Conservation (phyloP, 1,284 basidiomycete species). For the Phaffia rhodozyma region DNA sequence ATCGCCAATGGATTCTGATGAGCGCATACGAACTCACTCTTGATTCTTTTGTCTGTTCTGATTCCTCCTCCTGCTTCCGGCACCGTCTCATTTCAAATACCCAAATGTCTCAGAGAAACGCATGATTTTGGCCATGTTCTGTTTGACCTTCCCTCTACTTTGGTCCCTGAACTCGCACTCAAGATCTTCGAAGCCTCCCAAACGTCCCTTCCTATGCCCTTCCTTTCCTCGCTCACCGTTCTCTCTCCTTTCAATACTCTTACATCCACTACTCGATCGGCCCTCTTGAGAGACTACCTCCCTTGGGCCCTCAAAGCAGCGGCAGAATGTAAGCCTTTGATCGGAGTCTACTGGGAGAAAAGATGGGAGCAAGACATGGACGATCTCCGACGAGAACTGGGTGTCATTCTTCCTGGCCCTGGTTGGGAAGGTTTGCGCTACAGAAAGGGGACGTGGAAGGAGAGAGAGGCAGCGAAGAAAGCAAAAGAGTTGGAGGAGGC, state of each 20-base stretch:
- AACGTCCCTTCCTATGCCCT: conserved; percentile 79
- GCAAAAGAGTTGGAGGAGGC: not conserved
- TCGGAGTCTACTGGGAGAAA: conserved; percentile 92
- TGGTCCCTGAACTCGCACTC: conserved; percentile 86
- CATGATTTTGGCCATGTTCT: conserved; percentile 94
- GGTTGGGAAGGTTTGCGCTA: conserved; percentile 34
- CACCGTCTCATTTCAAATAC: too few relatives aligned
- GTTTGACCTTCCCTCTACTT: conserved; percentile 72
- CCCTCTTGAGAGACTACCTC: conserved; percentile 51
- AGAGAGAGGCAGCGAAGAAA: conserved; percentile 23
- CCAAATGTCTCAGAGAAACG: conserved; percentile 46
- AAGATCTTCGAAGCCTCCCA: conserved; percentile 94
- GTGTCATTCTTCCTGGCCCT: conserved; percentile 40
- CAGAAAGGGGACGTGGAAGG: conserved; percentile 32
- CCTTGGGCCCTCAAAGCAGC: conserved; percentile 84
- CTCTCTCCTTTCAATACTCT: conserved; percentile 17
- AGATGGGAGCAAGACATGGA: conserved; percentile 74
- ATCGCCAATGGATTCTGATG: not conserved
- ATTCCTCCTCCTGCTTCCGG: not conserved
- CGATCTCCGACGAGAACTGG: conserved; percentile 67
- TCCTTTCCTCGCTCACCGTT: conserved; percentile 52
- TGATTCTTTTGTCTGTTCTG: not conserved
- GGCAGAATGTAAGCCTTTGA: conserved; percentile 54
- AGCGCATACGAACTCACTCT: not conserved
- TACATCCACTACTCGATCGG: not conserved